phyloP scores from a whole-genome alignment of 768 basidiomycete genomes.

The Kwoniella heveanensis region DNA sequence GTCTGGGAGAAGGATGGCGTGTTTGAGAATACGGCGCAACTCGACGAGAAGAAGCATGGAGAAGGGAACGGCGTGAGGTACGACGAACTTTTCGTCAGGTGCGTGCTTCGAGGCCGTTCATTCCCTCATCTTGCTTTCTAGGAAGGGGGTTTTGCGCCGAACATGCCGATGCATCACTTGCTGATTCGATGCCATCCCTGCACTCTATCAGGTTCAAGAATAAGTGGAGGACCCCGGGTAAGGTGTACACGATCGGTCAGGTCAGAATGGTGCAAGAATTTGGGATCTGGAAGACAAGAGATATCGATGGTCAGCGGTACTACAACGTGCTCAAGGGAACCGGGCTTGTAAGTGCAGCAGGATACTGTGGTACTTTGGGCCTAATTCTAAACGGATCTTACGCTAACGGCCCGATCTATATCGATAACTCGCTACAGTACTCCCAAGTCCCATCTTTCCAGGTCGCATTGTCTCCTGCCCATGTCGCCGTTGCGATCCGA shows the following conservation, averaged over 20 bases:
- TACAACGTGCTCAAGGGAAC: slow-evolving; percentile 25
- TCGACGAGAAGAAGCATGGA: neutral
- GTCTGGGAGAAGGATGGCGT: slow-evolving; percentile 71
- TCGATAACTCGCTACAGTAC: neutral
- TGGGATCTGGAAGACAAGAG: slow-evolving; percentile 66
- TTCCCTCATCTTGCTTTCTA: too few species aligned
- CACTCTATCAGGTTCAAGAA: slow-evolving; percentile 38
- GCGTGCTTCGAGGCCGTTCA: neutral
- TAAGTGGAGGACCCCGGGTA: slow-evolving; percentile 37
- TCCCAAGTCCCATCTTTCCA: neutral
- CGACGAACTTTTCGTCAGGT: slow-evolving; percentile 35
- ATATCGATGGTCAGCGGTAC: slow-evolving; percentile 33
- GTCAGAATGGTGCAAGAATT: slow-evolving; percentile 9
- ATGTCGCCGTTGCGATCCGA: neutral
- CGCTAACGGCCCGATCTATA: too few species aligned
- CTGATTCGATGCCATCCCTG: too few species aligned
- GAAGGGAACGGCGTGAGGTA: slow-evolving; percentile 21
- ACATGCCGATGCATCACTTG: too few species aligned
- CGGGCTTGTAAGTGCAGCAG: slow-evolving; percentile 13
- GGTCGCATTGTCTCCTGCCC: neutral
- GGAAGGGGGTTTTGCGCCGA: too few species aligned
- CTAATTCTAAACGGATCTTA: neutral
- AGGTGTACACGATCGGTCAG: slow-evolving; percentile 31
- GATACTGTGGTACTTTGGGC: neutral
- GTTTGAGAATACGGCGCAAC: slow-evolving; percentile 63